Base-by-base conservation (phyloP, 441 rosid genomes). In the Syzygium malaccense region DNA sequence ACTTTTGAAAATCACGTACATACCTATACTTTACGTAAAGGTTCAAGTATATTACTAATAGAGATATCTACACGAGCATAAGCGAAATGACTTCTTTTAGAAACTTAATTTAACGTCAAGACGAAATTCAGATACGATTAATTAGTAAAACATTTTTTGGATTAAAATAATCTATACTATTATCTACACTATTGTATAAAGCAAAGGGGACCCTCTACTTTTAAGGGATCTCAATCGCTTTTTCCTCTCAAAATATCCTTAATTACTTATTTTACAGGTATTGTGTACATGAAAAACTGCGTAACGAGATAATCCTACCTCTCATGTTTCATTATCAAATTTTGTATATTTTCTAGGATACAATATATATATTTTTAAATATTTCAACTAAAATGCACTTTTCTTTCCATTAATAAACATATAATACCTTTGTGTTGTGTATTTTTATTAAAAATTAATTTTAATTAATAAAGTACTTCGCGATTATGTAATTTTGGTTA, bases 301-400 rank as follows among this genome's bases (percentile, higher is more conserved):
- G 14, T 32, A 66, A 66, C 45, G 2, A 32, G 25, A 4, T 17
- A 32, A 32, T 66, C 33, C 23, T 64, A 30, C 45, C 25, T 8
- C 25, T 66, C 45, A 2, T 66, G 45, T 66, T 66, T 66, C 78
- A 8, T 32, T 66, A 32, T 30, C 32, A 28, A 28, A 60, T 13
- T 28, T 60, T 28, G 68, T 17, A 6, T 60, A 60, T 60, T 60
- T 28, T 15, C 10, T 30, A 17, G 41, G 25, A 66, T 66, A 66
- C 1, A 8, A 14, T 7, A 4, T 30, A 1, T 2, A 17, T 7
- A 4, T 18, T 1, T n/a, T 1, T 8, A 3, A 9, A 30, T 5
- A 15, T 14, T 19, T 8, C 23, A 8, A n/a, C 32, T 18, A 66
- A 56, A 32, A 66, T 18, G 45, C 5, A 5, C 4, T 66, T 32